A percentile compares a stretch with the other conserved stretches of the same genome.
Conservation (phyloP, 345 rosid species). For the Carallia pectinifolia region DNA sequence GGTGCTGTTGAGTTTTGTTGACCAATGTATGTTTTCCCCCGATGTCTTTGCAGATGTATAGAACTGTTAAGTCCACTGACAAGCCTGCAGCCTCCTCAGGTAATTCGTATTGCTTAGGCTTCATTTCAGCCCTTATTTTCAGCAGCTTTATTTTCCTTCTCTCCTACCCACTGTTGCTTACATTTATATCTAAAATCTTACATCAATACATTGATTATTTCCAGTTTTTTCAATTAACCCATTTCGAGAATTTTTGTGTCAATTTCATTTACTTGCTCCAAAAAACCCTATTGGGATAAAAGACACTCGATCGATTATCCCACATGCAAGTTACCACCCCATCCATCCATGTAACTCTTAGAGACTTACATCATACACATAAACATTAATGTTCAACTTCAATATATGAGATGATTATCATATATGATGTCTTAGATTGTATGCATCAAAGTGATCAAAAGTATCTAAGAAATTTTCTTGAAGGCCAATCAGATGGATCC, state of each 20-base stretch:
- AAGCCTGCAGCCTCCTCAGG: slow-evolving; percentile 84
- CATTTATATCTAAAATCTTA: not conserved
- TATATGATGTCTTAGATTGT: not conserved
- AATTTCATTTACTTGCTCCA: not conserved
- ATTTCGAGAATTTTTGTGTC: slow-evolving; percentile 8
- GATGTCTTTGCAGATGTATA: slow-evolving; percentile 66
- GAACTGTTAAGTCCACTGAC: slow-evolving; percentile 88
- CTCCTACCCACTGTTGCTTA: not conserved
- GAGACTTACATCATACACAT: not conserved
- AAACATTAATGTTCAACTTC: not conserved
- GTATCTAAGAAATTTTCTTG: not conserved
- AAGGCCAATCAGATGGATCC: slow-evolving; percentile 68
- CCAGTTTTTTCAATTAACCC: not conserved
- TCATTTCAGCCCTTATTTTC: slow-evolving; percentile 14
- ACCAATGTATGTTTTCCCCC: slow-evolving; percentile 1
- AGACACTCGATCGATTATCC: not conserved
- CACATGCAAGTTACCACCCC: not conserved
- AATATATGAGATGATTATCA: too few species aligned
- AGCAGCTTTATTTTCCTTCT: not conserved
- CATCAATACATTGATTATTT: not conserved
- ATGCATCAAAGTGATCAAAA: not conserved
- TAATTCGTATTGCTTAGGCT: slow-evolving; percentile 38
- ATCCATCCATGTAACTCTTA: slow-evolving; percentile 12
- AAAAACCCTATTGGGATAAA: slow-evolving; percentile 15
- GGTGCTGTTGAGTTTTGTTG: not conserved